phyloP scores from a whole-genome alignment of 805 yeast genomes.

The Myxozyma neglecta region DNA sequence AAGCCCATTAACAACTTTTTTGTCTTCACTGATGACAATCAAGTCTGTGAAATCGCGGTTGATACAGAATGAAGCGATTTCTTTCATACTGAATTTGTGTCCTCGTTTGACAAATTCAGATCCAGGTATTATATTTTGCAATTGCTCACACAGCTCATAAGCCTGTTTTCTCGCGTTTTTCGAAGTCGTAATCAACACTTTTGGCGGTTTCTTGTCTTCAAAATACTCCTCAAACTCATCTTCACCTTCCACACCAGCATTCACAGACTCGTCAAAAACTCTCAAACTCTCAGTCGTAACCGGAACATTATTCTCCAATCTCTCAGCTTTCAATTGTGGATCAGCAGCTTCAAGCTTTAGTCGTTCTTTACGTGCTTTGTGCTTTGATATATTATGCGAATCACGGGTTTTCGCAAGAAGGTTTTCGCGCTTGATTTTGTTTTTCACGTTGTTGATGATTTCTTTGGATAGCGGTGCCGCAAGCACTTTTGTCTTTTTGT shows the following conservation, averaged over 20 bases:
- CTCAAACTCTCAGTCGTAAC: slow-evolving; percentile 81
- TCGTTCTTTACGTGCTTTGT: slow-evolving; percentile 71
- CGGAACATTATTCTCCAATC: slow-evolving; percentile 76
- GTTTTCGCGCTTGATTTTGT: slow-evolving; percentile 30
- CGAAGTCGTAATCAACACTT: slow-evolving; percentile 85
- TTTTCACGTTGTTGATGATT: slow-evolving; percentile 11
- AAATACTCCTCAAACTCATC: slow-evolving; percentile 62
- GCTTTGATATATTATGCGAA: slow-evolving; percentile 61
- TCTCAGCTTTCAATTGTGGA: slow-evolving; percentile 77
- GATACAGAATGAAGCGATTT: slow-evolving; percentile 78
- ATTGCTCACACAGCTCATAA: slow-evolving; percentile 82
- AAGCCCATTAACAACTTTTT: slow-evolving; percentile 85
- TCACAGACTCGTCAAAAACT: slow-evolving; percentile 81
- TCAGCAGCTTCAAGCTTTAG: slow-evolving; percentile 84
- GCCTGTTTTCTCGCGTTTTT: slow-evolving; percentile 83
- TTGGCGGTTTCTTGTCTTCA: slow-evolving; percentile 61
- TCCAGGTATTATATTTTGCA: slow-evolving; percentile 82
- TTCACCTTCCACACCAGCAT: slow-evolving; percentile 45
- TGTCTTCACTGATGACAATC: slow-evolving; percentile 89
- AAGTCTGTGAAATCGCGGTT: slow-evolving; percentile 86
- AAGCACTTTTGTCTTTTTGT: slow-evolving; percentile 14
- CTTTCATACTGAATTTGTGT: slow-evolving; percentile 77
- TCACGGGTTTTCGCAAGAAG: slow-evolving; percentile 19
- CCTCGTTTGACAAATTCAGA: slow-evolving; percentile 85
- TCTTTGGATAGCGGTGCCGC: slow-evolving; percentile 18